These are phyloP conservation scores for Dryadomyces quercus-mongolicae DNA, from an alignment of 2,329 filamentous ascomycete species.

Conservation along the genomic window DNA sequence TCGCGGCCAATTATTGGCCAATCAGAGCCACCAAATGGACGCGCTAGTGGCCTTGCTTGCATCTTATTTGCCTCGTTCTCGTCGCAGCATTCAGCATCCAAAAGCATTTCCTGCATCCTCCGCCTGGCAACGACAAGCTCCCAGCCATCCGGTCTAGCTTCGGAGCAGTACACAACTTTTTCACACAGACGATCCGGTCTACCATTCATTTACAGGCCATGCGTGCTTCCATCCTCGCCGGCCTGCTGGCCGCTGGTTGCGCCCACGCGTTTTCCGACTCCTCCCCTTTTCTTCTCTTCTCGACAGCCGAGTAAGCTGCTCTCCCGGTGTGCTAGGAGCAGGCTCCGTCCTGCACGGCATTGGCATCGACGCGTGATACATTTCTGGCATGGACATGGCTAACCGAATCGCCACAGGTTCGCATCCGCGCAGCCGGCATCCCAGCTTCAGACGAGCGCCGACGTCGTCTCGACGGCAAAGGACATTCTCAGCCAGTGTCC, in stretches of 20 bases:
- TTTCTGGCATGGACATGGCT: too few relatives aligned
- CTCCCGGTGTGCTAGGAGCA: neutral
- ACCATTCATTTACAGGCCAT: constrained; percentile 22
- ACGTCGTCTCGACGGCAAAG: constrained; percentile 30
- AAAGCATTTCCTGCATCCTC: neutral
- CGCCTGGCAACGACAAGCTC: neutral
- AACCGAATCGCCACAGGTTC: constrained; percentile 16
- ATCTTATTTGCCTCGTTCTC: constrained; percentile 1
- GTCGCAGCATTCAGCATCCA: neutral
- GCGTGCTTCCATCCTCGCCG: constrained; percentile 40
- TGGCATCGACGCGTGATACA: neutral
- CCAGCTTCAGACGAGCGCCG: constrained; percentile 37
- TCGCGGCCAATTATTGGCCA: neutral
- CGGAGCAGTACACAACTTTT: neutral
- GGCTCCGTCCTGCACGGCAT: constrained; percentile 12
- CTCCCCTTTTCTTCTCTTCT: constrained; percentile 81
- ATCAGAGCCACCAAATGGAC: neutral
- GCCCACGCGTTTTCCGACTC: constrained; percentile 71
- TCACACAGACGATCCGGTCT: neutral
- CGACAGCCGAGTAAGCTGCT: constrained; percentile 61
- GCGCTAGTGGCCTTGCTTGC: neutral
- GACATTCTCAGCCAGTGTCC: constrained; percentile 54
- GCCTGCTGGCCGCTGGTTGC: constrained; percentile 41
- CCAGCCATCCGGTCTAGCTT: neutral
- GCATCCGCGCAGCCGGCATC: constrained; percentile 18